Base-by-base conservation (phyloP, 495 filamentous ascomycete genomes). In the Penicillium verhagenii region DNA sequence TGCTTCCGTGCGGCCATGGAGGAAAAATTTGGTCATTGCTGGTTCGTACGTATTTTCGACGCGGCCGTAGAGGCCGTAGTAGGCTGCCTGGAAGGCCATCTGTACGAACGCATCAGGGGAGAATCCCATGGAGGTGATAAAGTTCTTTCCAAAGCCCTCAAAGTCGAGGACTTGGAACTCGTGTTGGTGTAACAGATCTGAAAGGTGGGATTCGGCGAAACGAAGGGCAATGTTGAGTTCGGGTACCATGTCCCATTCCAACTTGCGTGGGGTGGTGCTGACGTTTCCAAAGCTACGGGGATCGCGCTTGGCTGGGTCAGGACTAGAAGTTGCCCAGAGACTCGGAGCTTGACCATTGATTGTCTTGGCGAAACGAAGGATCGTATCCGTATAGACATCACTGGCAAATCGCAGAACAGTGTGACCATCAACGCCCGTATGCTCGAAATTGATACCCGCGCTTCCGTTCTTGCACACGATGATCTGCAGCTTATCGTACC, bases 401-500 rank as follows among this genome's bases (percentile, higher is more conserved):
- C 88, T 94, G 29, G 95, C 94, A 65, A 98, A 96, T 14, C 94
- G 89, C 43, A 98, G 79, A 4, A 98, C 95, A 2, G 94, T 98
- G 66, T 98, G 94, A 13, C 94, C 94, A 66, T 98, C 94, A 6
- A 98, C 94, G 59, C 95, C 95, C 0, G 94, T 98, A 68, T 98
- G 94, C 68, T 98, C 94, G 58, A 97, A 97, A 71, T 98, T 98
- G 83, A 98, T 97, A 24, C 94, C 94, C 0, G 94, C 94, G 56
- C 88, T 94, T 9, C 94, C 94, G 72, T 97, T 98, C 76, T 96
- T 95, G 80, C 95, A 97, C 35, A 98, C 94, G 50, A 98, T 98
- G 56, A 98, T 97, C 68, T 98, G 94, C 23, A 98, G 82, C 72
- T 98, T 98, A 71, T 98, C 94, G 64, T 98, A 98, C 94, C 94